Evolutionary conservation across 805 yeast genomes (phyloP).

Genomic region (Kodamaea neixiangensis): DNA sequence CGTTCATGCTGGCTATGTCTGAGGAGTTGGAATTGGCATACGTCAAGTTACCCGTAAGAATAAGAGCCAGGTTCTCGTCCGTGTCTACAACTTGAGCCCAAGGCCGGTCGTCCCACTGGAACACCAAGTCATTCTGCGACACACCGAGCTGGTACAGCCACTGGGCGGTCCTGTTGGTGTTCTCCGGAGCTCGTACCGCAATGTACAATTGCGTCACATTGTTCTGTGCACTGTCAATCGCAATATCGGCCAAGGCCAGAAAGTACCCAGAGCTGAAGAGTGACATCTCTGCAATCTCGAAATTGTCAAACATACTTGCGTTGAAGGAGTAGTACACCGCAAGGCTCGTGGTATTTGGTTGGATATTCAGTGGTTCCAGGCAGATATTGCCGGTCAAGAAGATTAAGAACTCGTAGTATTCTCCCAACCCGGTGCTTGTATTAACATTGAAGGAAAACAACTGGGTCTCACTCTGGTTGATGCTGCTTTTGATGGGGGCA

Average conservation of each 20-base stretch:
- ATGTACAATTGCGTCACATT: constrained; percentile 28
- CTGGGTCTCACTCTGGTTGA: constrained; percentile 41
- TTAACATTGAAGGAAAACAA: constrained; percentile 47
- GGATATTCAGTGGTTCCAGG: constrained; percentile 23
- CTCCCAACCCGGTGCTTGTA: constrained; percentile 46
- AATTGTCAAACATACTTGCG: constrained; percentile 30
- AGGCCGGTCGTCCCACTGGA: constrained; percentile 65
- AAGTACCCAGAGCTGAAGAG: constrained; percentile 38
- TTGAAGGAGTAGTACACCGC: constrained; percentile 44
- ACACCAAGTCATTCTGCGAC: constrained; percentile 61
- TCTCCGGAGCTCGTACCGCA: constrained; percentile 44
- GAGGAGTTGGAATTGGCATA: neutral
- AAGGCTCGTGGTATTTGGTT: constrained; percentile 26
- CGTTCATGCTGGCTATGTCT: constrained; percentile 18
- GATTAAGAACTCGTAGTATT: constrained; percentile 47
- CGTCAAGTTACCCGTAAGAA: constrained; percentile 57
- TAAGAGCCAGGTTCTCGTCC: constrained; percentile 65
- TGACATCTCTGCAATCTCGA: constrained; percentile 30
- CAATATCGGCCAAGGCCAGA: constrained; percentile 40
- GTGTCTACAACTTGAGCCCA: constrained; percentile 65
- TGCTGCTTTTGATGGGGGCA: constrained; percentile 36
- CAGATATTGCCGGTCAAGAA: constrained; percentile 56
- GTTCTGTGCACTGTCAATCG: constrained; percentile 15
- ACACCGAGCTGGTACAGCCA: constrained; percentile 73
- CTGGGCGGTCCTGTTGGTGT: constrained; percentile 31